These are phyloP conservation scores for Elsinoe perseae DNA, from an alignment of 2,329 filamentous ascomycete species.

Conservation along the genomic window DNA sequence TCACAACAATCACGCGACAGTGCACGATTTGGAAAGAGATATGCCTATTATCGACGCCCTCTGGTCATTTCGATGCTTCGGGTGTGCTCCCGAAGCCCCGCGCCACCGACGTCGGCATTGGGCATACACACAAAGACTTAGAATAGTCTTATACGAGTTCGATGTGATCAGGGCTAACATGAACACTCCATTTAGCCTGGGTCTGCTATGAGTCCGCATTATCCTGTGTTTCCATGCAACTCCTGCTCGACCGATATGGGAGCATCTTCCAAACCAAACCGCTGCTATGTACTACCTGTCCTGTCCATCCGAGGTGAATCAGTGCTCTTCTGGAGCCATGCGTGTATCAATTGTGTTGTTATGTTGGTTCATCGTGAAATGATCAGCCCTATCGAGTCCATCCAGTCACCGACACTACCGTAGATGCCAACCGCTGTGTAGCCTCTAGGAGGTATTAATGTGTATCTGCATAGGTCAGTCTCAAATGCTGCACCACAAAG, in stretches of 20 bases:
- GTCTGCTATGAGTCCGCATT: not conserved
- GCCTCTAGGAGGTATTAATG: slow-evolving; percentile 78
- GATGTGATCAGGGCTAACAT: not conserved
- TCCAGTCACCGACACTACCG: slow-evolving; percentile 70
- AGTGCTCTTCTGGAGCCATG: not conserved
- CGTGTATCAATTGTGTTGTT: not conserved
- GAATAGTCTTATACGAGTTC: too few relatives aligned
- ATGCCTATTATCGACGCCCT: not conserved
- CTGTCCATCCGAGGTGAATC: not conserved
- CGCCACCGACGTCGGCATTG: not conserved
- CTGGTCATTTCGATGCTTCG: not conserved
- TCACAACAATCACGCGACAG: not conserved
- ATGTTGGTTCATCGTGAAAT: slow-evolving; percentile 56
- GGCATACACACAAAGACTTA: too few relatives aligned
- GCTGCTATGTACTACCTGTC: not conserved
- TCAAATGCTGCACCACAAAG: not conserved
- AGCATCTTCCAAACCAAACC: not conserved
- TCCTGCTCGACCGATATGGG: slow-evolving; percentile 9
- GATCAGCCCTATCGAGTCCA: slow-evolving; percentile 79
- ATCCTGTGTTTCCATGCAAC: slow-evolving; percentile 1
- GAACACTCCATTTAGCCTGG: not conserved
- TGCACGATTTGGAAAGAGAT: not conserved
- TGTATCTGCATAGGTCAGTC: slow-evolving; percentile 52
- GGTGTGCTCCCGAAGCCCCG: not conserved
- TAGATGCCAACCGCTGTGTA: slow-evolving; percentile 83